These are phyloP conservation scores for Kuraishia capsulata DNA, from an alignment of 805 yeast species.

Conservation along the genomic window DNA sequence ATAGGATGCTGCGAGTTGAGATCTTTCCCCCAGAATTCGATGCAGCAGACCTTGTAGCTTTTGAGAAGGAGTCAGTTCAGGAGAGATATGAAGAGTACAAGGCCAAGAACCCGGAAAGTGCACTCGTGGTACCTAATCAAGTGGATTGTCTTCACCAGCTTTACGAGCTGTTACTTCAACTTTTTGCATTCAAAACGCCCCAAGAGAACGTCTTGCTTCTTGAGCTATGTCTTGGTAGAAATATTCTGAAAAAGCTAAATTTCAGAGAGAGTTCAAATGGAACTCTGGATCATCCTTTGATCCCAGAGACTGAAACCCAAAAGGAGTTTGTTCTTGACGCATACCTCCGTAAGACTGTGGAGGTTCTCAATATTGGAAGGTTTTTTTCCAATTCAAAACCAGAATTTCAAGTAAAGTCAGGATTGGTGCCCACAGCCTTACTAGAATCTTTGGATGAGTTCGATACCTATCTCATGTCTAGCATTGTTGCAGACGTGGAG, in stretches of 20 bases:
- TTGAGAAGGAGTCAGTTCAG: constrained; percentile 40
- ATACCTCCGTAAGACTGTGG: background rate
- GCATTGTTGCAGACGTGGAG: background rate
- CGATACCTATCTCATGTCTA: background rate
- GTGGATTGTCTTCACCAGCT: background rate
- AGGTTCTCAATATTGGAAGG: background rate
- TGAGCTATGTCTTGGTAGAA: background rate
- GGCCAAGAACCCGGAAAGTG: background rate
- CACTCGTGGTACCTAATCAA: background rate
- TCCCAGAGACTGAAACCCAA: background rate
- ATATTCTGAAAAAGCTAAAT: background rate
- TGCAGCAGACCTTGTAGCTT: constrained; percentile 33
- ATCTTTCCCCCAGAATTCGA: constrained; percentile 36
- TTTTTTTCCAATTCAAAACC: background rate
- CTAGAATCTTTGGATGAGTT: background rate
- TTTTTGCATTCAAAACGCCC: background rate
- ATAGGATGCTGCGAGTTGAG: constrained; percentile 41
- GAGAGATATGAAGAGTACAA: constrained; percentile 29
- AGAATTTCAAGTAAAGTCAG: background rate
- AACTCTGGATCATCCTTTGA: background rate
- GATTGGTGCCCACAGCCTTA: background rate
- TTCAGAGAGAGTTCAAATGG: background rate
- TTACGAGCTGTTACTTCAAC: background rate
- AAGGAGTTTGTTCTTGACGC: background rate
- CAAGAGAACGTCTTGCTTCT: background rate